Conservation (phyloP, 768 basidiomycete species). For the Hysterangium stoloniferum region DNA sequence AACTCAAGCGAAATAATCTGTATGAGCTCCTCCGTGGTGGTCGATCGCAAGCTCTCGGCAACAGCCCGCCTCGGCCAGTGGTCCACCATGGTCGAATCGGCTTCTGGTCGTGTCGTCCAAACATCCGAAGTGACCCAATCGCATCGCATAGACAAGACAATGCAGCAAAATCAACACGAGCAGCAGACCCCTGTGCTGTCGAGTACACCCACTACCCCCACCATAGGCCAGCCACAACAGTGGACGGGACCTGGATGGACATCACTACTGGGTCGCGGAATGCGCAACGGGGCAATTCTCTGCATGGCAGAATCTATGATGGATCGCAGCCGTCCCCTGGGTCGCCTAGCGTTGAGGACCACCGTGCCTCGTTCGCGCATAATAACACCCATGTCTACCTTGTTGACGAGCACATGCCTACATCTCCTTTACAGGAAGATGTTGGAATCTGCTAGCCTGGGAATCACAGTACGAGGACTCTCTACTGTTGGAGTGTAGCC, state of each 20-base stretch:
- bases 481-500: too few relatives aligned
- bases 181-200: too few relatives aligned
- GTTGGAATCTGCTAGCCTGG: too few relatives aligned
- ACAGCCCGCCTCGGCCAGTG: slow-evolving; percentile 88
- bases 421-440: slow-evolving; percentile 57
- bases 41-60: slow-evolving; percentile 92
- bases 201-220: neutral
- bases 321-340: slow-evolving; percentile 34
- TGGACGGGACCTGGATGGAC: neutral
- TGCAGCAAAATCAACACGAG: too few relatives aligned
- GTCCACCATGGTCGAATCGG: slow-evolving; percentile 92
- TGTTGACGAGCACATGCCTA: slow-evolving; percentile 61
- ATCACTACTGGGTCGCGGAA: too few relatives aligned
- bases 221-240: slow-evolving; percentile 7
- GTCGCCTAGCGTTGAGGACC: slow-evolving; percentile 27
- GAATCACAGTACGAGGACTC: too few relatives aligned
- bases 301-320: slow-evolving; percentile 19
- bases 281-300: neutral
- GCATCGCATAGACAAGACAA: too few relatives aligned
- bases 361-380: slow-evolving; percentile 43
- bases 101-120: slow-evolving; percentile 79
- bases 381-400: slow-evolving; percentile 90
- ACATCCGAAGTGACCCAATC: too few relatives aligned
- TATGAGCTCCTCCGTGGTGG: slow-evolving; percentile 79
- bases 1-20: slow-evolving; percentile 87